These are phyloP conservation scores for Rubia tinctorum DNA, from an alignment of 305 asterid species.

Conservation along the genomic window DNA sequence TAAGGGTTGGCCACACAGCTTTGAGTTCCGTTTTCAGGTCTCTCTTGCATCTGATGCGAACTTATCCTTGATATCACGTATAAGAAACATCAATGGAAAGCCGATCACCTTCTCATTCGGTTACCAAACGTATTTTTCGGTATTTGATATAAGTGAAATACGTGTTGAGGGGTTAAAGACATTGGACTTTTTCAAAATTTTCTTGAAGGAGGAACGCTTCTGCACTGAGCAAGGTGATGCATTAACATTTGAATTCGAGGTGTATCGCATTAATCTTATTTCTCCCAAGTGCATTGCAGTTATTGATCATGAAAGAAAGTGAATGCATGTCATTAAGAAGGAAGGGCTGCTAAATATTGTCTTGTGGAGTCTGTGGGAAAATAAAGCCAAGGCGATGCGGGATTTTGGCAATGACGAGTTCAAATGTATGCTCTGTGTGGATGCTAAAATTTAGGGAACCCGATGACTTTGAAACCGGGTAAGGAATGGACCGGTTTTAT, in stretches of 20 bases:
- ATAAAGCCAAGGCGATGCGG: constrained; percentile 17
- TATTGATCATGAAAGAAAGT: constrained; percentile 88
- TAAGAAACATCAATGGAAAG: constrained; percentile 21
- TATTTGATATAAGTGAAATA: constrained; percentile 95
- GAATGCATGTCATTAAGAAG: constrained; percentile 34
- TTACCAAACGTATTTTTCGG: constrained; percentile 75
- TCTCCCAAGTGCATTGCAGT: constrained; percentile 70
- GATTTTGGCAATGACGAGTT: too few species aligned
- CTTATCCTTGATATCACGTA: constrained; percentile 56
- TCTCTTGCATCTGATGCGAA: too few species aligned
- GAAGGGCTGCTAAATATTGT: too few species aligned
- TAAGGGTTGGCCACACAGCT: too few species aligned
- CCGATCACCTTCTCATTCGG: constrained; percentile 90
- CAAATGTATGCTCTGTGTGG: too few species aligned
- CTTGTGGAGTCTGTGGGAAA: constrained; percentile 39
- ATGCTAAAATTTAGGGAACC: too few species aligned
- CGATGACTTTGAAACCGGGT: constrained; percentile 35
- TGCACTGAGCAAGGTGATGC: constrained; percentile 32
- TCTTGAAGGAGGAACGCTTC: constrained; percentile 26
- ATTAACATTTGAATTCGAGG: constrained; percentile 46
- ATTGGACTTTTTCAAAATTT: too few species aligned
- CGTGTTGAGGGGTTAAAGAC: constrained; percentile 26
- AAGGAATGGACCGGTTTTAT: constrained; percentile 88
- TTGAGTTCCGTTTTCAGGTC: too few species aligned
- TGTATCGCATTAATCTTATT: constrained; percentile 78